Evolutionary conservation across 2,329 filamentous ascomycete genomes (phyloP), one percentile per base, ranked within the genome.

Genomic region (Penicillium sp.): DNA sequence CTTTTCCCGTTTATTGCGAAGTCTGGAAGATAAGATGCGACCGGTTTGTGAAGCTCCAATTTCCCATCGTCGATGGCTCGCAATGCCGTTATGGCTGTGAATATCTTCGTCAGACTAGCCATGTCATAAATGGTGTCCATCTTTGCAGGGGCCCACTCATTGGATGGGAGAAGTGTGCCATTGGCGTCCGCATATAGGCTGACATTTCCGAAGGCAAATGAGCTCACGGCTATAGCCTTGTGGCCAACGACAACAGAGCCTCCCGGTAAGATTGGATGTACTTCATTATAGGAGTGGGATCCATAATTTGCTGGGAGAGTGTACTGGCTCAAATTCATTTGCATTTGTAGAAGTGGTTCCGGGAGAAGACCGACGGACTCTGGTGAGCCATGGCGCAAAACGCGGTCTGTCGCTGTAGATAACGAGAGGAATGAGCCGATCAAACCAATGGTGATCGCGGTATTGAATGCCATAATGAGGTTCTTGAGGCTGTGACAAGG

Each of bases 111-210:
- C 26, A 75, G 54, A 52, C 72, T 75, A 33, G 72, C 72, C 67
- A 74, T 66, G 55, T 75, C 72, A 56, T 75, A 75, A n/a, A 75
- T 67, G 2, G 71, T 74, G 48, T 74, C 68, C 3, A 67, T 28
- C 0, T 62, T 65, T 8, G 71, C 59, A 13, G 64, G 60, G 48
- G 70, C 66, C 51, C 70, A 67, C 28, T 66, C 48, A 5, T 40
- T 1, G 1, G 11, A 5, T 4, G 66, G 62, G 6, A 75, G 62
- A 9, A 58, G 37, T 2, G 66, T 69, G 31, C 72, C 70, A 45
- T 69, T 68, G 36, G 62, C 66, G 42, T 68, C 59, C 23, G 68
- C 67, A 48, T 70, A 66, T 14, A 63, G 31, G 23, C 44, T 56
- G 5, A 44, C 40, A 33, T 65, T 55, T 8, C 63, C 63, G 11